Evolutionary conservation across 2,329 filamentous ascomycete genomes (phyloP), one percentile per base, ranked within the genome.

Genomic region (Leptodontidium sp.): DNA sequence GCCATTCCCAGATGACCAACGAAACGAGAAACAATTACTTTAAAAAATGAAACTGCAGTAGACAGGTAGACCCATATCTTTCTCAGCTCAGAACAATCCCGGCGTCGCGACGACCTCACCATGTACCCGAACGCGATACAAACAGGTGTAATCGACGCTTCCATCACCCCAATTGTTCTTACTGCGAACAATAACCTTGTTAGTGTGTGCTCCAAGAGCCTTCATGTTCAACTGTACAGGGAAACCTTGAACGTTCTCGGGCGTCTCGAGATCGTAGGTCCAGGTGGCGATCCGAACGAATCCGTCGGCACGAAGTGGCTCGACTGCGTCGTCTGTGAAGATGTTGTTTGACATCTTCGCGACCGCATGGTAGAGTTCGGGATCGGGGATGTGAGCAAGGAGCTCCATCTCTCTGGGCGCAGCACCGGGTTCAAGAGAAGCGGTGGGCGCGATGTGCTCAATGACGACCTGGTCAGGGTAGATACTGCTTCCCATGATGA

Each of bases 331-430:
- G 29, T 73, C 81, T 64, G 84, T 84, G 49, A 84, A 80, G 2
- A 75, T 76, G 9, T 77, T 75, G 2, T 72, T 53, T 1, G 75
- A 78, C 7, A 71, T 61, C 70, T 82, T 79, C 24, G 76, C 74
- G 1, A 85, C 78, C 32, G 81, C 80, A 32, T 80, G 32, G 35
- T 70, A 72, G 1, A 63, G 61, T n/a, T 72, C 62, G 14, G 57
- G 57, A 24, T 89, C 84, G 21, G 84, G 81, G 68, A 90, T 85
- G 49, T 84, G 82, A 5, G 85, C 89, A 85, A 91, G 93, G 9
- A 95, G 78, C 77, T 95, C 92, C 67, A 95, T 86, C 2, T 90
- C 83, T 63, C 82, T 84, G 0, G 93, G 93, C 40, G 89, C 88
- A 1, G 89, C 82, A 15, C 82, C 84, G 0, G 90, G 86, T 58